Conservation (phyloP, 306 rosid species). For the Carpinus viminea region DNA sequence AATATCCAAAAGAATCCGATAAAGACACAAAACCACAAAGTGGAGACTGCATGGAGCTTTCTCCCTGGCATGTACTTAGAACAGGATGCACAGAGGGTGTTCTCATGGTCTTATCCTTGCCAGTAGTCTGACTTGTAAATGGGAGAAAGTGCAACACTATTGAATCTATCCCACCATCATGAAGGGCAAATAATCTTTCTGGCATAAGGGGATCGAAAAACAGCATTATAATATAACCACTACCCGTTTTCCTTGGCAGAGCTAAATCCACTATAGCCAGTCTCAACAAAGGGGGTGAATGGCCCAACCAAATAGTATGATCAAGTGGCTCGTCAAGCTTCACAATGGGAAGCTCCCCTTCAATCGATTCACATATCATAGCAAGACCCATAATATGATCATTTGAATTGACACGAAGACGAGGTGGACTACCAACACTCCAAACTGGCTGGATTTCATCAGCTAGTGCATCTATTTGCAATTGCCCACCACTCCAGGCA, state of each 20-base stretch:
- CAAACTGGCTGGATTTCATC: conserved; percentile 97
- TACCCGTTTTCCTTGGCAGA: conserved; percentile 59
- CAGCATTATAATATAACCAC: conserved; percentile 61
- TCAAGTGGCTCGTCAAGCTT: conserved; percentile 64
- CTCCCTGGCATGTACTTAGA: conserved; percentile 87
- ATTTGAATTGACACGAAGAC: conserved; percentile 68
- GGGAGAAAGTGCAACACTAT: conserved; percentile 95
- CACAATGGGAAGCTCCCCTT: conserved; percentile 33
- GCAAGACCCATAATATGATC: conserved; percentile 82
- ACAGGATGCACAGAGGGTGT: conserved; percentile 91
- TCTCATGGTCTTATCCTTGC: conserved; percentile 71
- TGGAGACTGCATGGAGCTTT: conserved; percentile 50
- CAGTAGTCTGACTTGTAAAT: conserved; percentile 75
- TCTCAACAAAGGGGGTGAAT: conserved; percentile 81
- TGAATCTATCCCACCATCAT: conserved; percentile 92
- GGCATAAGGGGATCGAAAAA: conserved; percentile 77
- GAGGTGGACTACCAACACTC: conserved; percentile 74
- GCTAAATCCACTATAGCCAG: conserved; percentile 91
- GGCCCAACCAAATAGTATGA: conserved; percentile 75
- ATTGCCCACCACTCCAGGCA: conserved; percentile 96
- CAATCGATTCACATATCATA: conserved; percentile 82
- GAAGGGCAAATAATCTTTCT: conserved; percentile 82
- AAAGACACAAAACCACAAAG: conserved; percentile 79
- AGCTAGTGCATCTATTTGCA: conserved; percentile 92
- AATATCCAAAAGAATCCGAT: conserved; percentile 96